Conservation (phyloP, 352 stramenopile species). For the Halophytophthora batemanensis region DNA sequence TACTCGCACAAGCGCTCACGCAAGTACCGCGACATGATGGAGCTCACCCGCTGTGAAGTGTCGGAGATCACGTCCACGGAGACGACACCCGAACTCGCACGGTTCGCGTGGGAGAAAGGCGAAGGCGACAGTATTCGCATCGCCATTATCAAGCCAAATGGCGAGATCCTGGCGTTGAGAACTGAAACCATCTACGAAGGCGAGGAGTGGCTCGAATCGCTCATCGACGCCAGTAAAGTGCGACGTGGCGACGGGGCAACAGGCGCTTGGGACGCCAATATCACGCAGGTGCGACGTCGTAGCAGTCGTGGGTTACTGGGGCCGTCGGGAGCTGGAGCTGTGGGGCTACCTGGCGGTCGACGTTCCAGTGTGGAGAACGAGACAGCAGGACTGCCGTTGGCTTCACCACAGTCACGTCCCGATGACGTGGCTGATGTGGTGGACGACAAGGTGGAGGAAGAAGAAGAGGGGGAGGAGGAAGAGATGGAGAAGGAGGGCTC, state of each 20-base stretch:
- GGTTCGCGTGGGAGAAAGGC: constrained; percentile 53
- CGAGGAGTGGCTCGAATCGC: constrained; percentile 76
- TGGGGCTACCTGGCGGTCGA: constrained; percentile 15
- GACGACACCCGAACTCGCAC: constrained; percentile 40
- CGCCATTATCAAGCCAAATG: constrained; percentile 64
- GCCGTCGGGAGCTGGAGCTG: not conserved
- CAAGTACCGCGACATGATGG: constrained; percentile 68
- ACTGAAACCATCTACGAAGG: constrained; percentile 83
- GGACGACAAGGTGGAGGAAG: constrained; percentile 19
- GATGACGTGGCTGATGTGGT: constrained; percentile 18
- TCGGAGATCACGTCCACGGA: constrained; percentile 57
- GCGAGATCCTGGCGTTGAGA: constrained; percentile 62
- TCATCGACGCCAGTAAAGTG: constrained; percentile 68
- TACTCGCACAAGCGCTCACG: constrained; percentile 79
- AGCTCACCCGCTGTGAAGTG: constrained; percentile 67
- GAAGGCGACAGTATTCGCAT: constrained; percentile 61
- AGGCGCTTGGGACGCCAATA: constrained; percentile 35
- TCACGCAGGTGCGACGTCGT: constrained; percentile 31
- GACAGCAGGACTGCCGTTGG: constrained; percentile 4
- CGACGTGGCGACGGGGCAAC: constrained; percentile 16
- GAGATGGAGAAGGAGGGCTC: constrained; percentile 60
- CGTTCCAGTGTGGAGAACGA: constrained; percentile 16
- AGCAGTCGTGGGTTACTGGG: constrained; percentile 22
- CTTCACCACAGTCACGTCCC: not conserved
- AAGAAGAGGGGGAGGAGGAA: constrained; percentile 20